Evolutionary conservation across 1,139 yeast species (phyloP).

Genomic region (Dujonia santamariae): DNA sequence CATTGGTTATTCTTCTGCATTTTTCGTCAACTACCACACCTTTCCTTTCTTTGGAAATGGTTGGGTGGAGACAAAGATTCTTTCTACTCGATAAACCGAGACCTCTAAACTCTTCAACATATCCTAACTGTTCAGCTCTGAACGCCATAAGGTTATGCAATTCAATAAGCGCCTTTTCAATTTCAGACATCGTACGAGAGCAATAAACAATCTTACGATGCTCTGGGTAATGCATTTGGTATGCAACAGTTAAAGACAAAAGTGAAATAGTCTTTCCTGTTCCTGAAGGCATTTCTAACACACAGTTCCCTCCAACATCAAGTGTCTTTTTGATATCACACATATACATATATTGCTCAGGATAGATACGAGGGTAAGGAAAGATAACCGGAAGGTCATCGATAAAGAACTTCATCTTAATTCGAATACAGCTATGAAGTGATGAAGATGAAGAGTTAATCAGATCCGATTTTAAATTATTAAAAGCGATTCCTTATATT

Average conservation of each 20-base stretch:
- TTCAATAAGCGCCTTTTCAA: slow-evolving; percentile 96
- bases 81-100: slow-evolving; percentile 92
- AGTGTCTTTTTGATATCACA: slow-evolving; percentile 88
- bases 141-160: slow-evolving; percentile 84
- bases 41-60: slow-evolving; percentile 79
- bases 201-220: slow-evolving; percentile 93
- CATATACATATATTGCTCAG: slow-evolving; percentile 98
- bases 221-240: slow-evolving; percentile 93
- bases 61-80: slow-evolving; percentile 88
- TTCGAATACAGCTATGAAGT: too few species aligned
- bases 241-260: slow-evolving; percentile 87
- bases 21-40: slow-evolving; percentile 96
- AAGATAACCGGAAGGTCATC: slow-evolving; percentile 94
- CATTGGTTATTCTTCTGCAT: slow-evolving; percentile 92
- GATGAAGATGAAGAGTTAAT: too few species aligned
- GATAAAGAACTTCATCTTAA: slow-evolving; percentile 67
- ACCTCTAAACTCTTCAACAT: slow-evolving; percentile 85
- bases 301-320: slow-evolving; percentile 97
- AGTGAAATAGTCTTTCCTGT: slow-evolving; percentile 96
- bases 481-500: too few species aligned
- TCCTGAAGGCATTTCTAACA: slow-evolving; percentile 99
- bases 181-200: slow-evolving; percentile 99
- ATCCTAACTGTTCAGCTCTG: slow-evolving; percentile 78
- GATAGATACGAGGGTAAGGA: slow-evolving; percentile 97
- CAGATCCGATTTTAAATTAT: too few species aligned